A percentile compares a stretch with the other conserved stretches of the same genome.
These are phyloP conservation scores for Pterulicium gracile DNA, from an alignment of 1,284 basidiomycete species.

Conservation along the genomic window DNA sequence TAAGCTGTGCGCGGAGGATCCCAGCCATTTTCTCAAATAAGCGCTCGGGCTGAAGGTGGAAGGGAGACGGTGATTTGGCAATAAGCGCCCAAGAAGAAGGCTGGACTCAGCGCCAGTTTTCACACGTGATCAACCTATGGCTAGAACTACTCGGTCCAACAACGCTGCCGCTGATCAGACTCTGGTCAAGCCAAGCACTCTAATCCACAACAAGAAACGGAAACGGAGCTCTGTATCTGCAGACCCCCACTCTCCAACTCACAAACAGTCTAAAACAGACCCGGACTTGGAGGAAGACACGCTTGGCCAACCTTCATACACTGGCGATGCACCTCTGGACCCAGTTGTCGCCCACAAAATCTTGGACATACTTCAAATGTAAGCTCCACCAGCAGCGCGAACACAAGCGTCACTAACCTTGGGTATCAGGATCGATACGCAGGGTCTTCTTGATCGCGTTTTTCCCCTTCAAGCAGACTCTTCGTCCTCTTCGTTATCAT, in stretches of 20 bases:
- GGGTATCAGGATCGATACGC: slow-evolving; percentile 48
- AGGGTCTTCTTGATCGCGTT: slow-evolving; percentile 71
- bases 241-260: slow-evolving; percentile 30
- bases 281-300: slow-evolving; percentile 7
- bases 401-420: slow-evolving; percentile 9
- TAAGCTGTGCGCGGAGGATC: slow-evolving; percentile 46
- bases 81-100: slow-evolving; percentile 9
- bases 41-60: slow-evolving; percentile 10
- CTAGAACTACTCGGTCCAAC: slow-evolving; percentile 59
- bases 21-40: neutral
- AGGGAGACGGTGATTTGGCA: slow-evolving; percentile 11
- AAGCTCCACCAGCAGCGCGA: no score
- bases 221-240: slow-evolving; percentile 40
- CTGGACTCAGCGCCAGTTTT: neutral
- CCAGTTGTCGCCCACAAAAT: slow-evolving; percentile 45
- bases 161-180: slow-evolving; percentile 26
- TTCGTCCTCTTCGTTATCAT: slow-evolving; percentile 24
- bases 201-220: slow-evolving; percentile 43
- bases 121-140: slow-evolving; percentile 35
- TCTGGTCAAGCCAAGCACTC: slow-evolving; percentile 13
- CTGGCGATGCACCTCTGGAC: slow-evolving; percentile 39
- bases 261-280: slow-evolving; percentile 30
- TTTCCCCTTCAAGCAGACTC: slow-evolving; percentile 41
- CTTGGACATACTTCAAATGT: slow-evolving; percentile 70
- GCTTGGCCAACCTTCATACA: slow-evolving; percentile 18